Base-by-base conservation (phyloP, 495 filamentous ascomycete genomes). In the Chaetomidium leptoderma region DNA sequence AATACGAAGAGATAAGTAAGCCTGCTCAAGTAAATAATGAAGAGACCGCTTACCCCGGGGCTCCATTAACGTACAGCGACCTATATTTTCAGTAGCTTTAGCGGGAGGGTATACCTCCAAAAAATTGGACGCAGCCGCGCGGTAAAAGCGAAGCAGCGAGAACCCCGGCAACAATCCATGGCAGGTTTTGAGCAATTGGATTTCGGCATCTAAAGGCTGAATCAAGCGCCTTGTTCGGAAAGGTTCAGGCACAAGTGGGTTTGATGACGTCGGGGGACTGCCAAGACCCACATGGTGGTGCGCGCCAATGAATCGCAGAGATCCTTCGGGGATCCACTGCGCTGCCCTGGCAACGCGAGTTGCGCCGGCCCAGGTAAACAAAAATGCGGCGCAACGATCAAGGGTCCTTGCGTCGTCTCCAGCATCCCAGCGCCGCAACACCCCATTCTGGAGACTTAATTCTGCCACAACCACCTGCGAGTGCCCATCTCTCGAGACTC, bases 341-440 rank as follows among this genome's bases (percentile, higher is more conserved):
- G 58, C 49, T 55, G 55, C 47, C 57, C 33, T 61, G 26, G 48
- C 64, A 66, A 64, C 62, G 33, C 16, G 23, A n/a, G n/a, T 5
- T 27, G 26, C 42, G 29, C 13, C 16, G 39, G 53, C 29, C 27
- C 44, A 66, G 59, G 61, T 62, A 61, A 68, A 68, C 61, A 46
- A 26, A 66, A 57, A 43, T 39, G 30, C 23, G 32, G 17, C 16
- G 48, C 54, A 57, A 54, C 58, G 59, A 60, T 57, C 46, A 59
- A 42, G 60, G 56, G 36, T 21, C 32, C 7, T 42, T 51, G 14
- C 10, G 26, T 19, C 45, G 29, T 46, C 26, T 51, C 46, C 36
- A 33, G 39, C 43, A 60, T 50, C 58, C 58, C 51, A 37, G 58
- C 51, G 35, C 26, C 48, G 58, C 51, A 49, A 50, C 14, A 8